Percentiles rank a stretch among this genome's conserved stretches.
These are phyloP conservation scores for Mucuna pruriens DNA, from an alignment of 306 rosid species.

Conservation along the genomic window DNA sequence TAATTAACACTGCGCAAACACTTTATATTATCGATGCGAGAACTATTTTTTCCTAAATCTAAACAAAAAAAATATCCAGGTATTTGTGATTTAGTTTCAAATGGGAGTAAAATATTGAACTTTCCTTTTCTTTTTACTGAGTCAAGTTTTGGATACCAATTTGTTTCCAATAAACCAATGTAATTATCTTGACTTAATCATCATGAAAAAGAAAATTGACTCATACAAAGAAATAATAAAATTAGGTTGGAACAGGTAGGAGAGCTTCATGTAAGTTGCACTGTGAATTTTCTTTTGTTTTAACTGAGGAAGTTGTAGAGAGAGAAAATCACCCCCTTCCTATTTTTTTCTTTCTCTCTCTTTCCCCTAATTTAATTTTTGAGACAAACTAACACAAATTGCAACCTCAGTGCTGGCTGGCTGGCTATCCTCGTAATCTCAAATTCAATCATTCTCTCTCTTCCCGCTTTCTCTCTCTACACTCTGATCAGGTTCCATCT, in stretches of 20 bases:
- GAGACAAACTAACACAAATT: neutral
- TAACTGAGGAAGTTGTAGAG: neutral
- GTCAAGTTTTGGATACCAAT: slow-evolving; percentile 10
- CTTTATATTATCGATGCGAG: no score
- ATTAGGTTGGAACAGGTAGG: neutral
- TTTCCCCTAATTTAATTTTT: neutral
- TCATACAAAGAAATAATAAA: neutral
- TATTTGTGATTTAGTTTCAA: neutral
- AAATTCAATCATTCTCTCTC: neutral
- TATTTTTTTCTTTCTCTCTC: neutral
- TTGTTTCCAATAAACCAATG: neutral
- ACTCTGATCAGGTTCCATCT: slow-evolving; percentile 46
- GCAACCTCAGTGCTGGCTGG: neutral
- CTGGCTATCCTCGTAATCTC: neutral
- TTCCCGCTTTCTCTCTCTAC: neutral
- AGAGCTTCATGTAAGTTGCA: neutral
- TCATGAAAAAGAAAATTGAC: neutral
- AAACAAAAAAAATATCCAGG: neutral
- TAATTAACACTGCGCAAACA: no score
- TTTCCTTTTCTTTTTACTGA: neutral
- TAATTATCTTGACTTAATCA: neutral
- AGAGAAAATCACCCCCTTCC: neutral
- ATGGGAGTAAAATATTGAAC: neutral
- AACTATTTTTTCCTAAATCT: no score
- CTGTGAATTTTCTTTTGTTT: neutral